phyloP scores from a whole-genome alignment of 2,329 filamentous ascomycete genomes.

The Rhinocladiella similis region DNA sequence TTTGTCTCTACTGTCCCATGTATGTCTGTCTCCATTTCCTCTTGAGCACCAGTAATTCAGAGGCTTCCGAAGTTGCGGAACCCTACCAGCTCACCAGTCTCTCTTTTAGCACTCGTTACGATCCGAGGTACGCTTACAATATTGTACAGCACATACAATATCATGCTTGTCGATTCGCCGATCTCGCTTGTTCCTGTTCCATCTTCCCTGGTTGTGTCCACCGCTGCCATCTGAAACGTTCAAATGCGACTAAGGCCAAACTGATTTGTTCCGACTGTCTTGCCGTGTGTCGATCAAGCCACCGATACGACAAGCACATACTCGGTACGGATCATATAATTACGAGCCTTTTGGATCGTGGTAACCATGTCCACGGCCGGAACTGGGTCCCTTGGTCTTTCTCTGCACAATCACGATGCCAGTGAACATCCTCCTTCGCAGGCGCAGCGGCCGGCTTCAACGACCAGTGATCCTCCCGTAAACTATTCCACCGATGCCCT shows the following conservation, averaged over 20 bases:
- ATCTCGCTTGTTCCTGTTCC: background rate
- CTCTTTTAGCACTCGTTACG: too few species aligned
- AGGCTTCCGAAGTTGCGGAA: too few species aligned
- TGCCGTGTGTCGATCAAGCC: constrained; percentile 5
- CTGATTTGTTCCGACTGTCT: background rate
- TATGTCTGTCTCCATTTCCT: too few species aligned
- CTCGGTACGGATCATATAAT: background rate
- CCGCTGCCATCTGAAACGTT: background rate
- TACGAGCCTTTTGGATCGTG: constrained; percentile 6
- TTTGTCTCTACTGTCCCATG: too few species aligned
- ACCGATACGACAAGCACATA: background rate
- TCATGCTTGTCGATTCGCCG: background rate
- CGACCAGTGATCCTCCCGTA: constrained; percentile 10
- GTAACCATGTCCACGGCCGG: constrained; percentile 5
- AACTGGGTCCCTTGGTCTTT: constrained; percentile 5
- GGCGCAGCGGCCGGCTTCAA: constrained; percentile 1
- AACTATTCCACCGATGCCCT: constrained; percentile 16
- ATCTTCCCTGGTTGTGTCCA: background rate
- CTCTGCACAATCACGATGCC: constrained; percentile 13
- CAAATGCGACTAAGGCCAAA: background rate
- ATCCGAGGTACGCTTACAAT: too few species aligned
- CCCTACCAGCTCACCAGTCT: too few species aligned
- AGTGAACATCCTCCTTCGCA: background rate
- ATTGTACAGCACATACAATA: background rate
- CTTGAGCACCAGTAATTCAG: too few species aligned